Evolutionary conservation across 2,329 filamentous ascomycete species (phyloP).

Genomic region (Byssochlamys sp.): DNA sequence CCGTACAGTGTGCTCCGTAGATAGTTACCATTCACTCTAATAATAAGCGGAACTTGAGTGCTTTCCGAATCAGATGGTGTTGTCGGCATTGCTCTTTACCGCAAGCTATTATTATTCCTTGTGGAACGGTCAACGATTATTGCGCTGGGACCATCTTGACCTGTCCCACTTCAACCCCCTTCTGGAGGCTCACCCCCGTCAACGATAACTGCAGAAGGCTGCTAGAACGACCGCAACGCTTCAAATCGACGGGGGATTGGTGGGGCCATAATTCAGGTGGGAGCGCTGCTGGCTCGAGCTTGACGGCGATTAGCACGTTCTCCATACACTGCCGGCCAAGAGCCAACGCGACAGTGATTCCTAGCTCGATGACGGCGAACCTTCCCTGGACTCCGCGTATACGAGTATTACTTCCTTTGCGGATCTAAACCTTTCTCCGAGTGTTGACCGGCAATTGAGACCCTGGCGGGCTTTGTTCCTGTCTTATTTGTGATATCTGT

Average conservation of each 20-base stretch:
- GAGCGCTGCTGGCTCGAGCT: background rate
- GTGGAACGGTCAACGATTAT: background rate
- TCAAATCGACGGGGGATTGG: background rate
- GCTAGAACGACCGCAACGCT: background rate
- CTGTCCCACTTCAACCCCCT: background rate
- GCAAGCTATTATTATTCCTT: background rate
- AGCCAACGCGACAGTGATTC: background rate
- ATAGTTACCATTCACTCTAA: background rate
- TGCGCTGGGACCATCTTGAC: background rate
- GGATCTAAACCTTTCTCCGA: background rate
- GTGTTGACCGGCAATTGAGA: background rate
- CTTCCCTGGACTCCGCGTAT: background rate
- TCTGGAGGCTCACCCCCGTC: background rate
- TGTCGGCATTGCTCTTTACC: background rate
- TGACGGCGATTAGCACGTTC: background rate
- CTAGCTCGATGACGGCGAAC: background rate
- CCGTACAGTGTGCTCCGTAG: background rate
- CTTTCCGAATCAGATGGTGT: background rate
- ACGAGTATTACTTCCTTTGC: background rate
- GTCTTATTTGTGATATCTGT: constrained; percentile 14
- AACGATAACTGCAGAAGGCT: background rate
- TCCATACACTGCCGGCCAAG: background rate
- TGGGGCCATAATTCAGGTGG: background rate
- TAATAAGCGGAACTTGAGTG: background rate
- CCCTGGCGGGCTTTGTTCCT: constrained; percentile 3